Conservation (phyloP, 2,329 filamentous ascomycete species). For the Colletotrichum sojae region DNA sequence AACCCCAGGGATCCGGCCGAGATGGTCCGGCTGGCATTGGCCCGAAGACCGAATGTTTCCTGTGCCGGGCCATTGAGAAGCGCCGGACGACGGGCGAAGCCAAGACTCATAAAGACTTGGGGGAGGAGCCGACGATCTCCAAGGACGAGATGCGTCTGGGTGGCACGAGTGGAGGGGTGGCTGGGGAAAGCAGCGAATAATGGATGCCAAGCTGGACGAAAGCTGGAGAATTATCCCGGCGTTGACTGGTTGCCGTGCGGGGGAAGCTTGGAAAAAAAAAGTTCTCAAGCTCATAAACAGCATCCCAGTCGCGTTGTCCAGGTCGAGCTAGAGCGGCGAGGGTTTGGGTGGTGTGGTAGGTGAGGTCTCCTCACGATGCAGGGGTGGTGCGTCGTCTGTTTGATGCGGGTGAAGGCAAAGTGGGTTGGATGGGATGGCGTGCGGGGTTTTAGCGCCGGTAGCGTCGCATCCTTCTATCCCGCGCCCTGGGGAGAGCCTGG, state of each 20-base stretch:
- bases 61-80: slow-evolving; percentile 37
- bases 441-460: slow-evolving; percentile 38
- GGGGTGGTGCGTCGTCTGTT: slow-evolving; percentile 6
- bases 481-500: slow-evolving; percentile 10
- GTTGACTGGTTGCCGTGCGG: slow-evolving; percentile 21
- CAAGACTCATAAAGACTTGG: slow-evolving; percentile 15
- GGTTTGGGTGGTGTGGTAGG: background rate
- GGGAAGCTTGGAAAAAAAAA: slow-evolving; percentile 19
- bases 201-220: slow-evolving; percentile 23
- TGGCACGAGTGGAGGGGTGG: slow-evolving; percentile 10
- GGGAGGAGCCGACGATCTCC: slow-evolving; percentile 1
- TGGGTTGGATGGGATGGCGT: slow-evolving; percentile 6
- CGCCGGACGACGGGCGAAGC: slow-evolving; percentile 16
- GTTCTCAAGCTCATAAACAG: slow-evolving; percentile 18
- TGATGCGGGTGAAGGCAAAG: slow-evolving; percentile 11
- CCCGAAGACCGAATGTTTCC: slow-evolving; percentile 29
- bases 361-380: no score
- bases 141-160: background rate
- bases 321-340: slow-evolving; percentile 2
- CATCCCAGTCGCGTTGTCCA: slow-evolving; percentile 18
- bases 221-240: slow-evolving; percentile 26
- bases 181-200: slow-evolving; percentile 9
- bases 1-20: background rate
- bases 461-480: slow-evolving; percentile 36
- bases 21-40: slow-evolving; percentile 29